Conservation (phyloP, 257 asterid species). For the Primulina tabacum region DNA sequence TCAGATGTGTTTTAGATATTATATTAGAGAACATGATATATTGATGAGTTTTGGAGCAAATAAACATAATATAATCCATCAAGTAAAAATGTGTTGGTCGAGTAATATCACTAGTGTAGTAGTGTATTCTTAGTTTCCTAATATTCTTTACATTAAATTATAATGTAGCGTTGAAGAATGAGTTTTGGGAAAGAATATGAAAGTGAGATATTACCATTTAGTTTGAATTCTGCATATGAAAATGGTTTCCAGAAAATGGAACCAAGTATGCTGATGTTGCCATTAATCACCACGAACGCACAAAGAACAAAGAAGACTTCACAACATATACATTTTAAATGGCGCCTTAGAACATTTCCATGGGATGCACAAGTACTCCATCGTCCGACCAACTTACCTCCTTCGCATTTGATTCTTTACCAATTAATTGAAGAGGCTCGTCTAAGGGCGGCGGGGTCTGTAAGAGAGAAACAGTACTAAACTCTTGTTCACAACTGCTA, state of each 20-base stretch:
- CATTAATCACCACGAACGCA: neutral
- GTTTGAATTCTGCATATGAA: too few relatives aligned
- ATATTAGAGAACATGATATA: too few relatives aligned
- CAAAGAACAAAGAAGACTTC: neutral
- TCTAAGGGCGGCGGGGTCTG: slow-evolving; percentile 91
- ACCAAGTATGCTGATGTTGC: neutral
- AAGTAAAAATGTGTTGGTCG: too few relatives aligned
- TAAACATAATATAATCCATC: too few relatives aligned
- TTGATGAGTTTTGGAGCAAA: too few relatives aligned
- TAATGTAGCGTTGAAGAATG: neutral
- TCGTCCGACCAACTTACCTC: slow-evolving; percentile 70
- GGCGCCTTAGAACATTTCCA: slow-evolving; percentile 69
- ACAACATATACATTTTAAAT: neutral
- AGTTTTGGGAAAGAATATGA: neutral
- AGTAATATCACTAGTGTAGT: too few relatives aligned
- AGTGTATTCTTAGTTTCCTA: neutral
- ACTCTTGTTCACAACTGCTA: neutral
- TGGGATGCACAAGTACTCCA: slow-evolving; percentile 65
- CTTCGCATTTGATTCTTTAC: slow-evolving; percentile 55
- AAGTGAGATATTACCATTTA: neutral
- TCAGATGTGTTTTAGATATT: too few relatives aligned
- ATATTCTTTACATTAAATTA: too few relatives aligned
- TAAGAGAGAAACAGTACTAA: slow-evolving; percentile 8
- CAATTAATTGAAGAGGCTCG: slow-evolving; percentile 63
- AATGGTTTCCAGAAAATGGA: neutral